Base-by-base conservation (phyloP, 495 filamentous ascomycete genomes). In the Glonium stellatum region DNA sequence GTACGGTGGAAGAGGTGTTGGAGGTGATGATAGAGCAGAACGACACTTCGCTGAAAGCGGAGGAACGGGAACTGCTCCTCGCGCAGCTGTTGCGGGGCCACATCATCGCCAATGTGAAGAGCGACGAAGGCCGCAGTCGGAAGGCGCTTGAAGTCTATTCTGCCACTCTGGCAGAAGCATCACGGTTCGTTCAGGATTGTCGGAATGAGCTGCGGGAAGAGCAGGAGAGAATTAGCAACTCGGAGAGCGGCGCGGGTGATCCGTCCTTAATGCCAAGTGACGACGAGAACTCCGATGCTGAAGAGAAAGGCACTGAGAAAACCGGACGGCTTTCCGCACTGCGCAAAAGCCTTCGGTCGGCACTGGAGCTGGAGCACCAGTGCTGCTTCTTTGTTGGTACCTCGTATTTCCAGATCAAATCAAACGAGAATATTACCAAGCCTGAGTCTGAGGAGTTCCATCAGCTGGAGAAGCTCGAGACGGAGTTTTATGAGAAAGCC, bases 1-100 rank as follows among this genome's bases (percentile, higher is more conserved):
- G 85, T n/a, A 92, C 90, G 8, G 85, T 96, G 5, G 79, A 81
- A 15, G 87, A 97, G 67, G 90, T 96, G 1, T 74, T 97, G 22
- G 84, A 88, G 42, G 84, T 85, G 4, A 96, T 97, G 92, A 84
- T 96, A 58, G 91, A 96, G 23, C 81, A 89, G 57, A 88, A 84
- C 13, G 85, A 90, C 27, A 72, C 75, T 19, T 63, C 72, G 2
- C 79, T 88, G 19, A 78, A 83, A 25, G 70, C 80, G 0, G 85
- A 93, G 54, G 84, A 95, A 65, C 80, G 91, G 22, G 68, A 71
- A 9, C 72, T 85, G 13, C 75, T 95, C 0, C 67, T 80, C 0
- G 77, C 78, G 10, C 84, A 82, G 60, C 67, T 95, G 19, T 73
- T 78, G 5, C 77, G 82, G 34, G 92, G 89, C 1, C 92, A 95